Evolutionary conservation across 345 rosid species (phyloP).

Genomic region (Citrus glauca): DNA sequence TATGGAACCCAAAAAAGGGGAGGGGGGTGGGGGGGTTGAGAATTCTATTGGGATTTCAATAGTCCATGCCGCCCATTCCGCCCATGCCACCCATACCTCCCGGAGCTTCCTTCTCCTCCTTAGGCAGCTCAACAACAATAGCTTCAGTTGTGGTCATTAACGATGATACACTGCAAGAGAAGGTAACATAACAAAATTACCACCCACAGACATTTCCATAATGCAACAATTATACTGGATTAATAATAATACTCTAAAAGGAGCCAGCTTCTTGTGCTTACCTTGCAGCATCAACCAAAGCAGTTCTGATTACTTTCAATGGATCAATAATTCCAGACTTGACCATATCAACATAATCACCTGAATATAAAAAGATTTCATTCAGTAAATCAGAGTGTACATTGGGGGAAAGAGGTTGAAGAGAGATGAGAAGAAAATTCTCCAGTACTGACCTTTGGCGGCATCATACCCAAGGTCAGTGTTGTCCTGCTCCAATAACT

Average conservation of each 20-base stretch:
- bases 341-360: slow-evolving; percentile 93
- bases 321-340: slow-evolving; percentile 93
- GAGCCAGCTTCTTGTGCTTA: slow-evolving; percentile 4
- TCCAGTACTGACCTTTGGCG: slow-evolving; percentile 69
- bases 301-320: slow-evolving; percentile 91
- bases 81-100: slow-evolving; percentile 43
- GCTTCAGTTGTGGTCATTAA: slow-evolving; percentile 97
- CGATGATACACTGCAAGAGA: slow-evolving; percentile 63
- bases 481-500: slow-evolving; percentile 85
- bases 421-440: not conserved
- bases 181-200: not conserved
- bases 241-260: too few species aligned
- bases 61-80: slow-evolving; percentile 93
- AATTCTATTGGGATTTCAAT: slow-evolving; percentile 26
- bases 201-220: not conserved
- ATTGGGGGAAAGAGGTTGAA: not conserved
- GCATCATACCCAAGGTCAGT: slow-evolving; percentile 93
- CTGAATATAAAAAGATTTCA: slow-evolving; percentile 27
- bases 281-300: slow-evolving; percentile 96
- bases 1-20: not conserved
- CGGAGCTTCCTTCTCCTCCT: slow-evolving; percentile 65
- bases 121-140: slow-evolving; percentile 74
- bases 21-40: not conserved
- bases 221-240: not conserved
- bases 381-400: not conserved